Conservation (phyloP, 2,329 filamentous ascomycete genomes). For the Talaromyces islandicus region DNA sequence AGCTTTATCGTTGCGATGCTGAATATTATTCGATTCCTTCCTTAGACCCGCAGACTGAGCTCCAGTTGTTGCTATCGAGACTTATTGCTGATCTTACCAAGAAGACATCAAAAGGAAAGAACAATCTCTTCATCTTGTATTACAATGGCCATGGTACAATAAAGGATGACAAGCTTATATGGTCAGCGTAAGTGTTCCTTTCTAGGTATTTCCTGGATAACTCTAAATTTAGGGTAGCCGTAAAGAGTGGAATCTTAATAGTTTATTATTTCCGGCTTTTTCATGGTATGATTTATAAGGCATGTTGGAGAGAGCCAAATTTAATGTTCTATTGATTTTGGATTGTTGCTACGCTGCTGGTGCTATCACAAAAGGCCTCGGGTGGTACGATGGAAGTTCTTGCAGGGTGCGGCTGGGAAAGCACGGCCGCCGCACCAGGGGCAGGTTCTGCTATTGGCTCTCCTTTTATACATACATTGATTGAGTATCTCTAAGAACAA, state of each 20-base stretch:
- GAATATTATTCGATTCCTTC: background rate
- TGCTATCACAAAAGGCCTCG: conserved; percentile 1
- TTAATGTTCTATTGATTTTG: background rate
- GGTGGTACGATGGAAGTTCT: background rate
- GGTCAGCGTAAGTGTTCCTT: background rate
- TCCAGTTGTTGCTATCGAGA: background rate
- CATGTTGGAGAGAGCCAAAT: background rate
- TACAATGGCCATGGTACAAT: conserved; percentile 1
- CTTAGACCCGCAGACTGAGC: background rate
- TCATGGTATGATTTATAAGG: background rate
- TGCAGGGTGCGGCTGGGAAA: background rate
- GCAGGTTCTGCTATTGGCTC: background rate
- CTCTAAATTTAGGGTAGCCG: background rate
- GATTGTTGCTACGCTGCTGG: background rate
- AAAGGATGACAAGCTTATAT: conserved; percentile 1
- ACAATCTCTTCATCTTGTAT: background rate
- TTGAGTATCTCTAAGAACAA: background rate
- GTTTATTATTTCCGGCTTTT: background rate
- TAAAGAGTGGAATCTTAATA: background rate
- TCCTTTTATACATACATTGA: background rate
- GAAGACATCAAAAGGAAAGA: background rate
- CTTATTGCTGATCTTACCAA: background rate
- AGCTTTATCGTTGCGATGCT: background rate
- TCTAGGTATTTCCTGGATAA: background rate
- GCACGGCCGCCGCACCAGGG: background rate